A percentile compares a stretch with the other conserved stretches of the same genome.
These are phyloP conservation scores for Penicillium soppii DNA, from an alignment of 495 filamentous ascomycete genomes.

Conservation along the genomic window DNA sequence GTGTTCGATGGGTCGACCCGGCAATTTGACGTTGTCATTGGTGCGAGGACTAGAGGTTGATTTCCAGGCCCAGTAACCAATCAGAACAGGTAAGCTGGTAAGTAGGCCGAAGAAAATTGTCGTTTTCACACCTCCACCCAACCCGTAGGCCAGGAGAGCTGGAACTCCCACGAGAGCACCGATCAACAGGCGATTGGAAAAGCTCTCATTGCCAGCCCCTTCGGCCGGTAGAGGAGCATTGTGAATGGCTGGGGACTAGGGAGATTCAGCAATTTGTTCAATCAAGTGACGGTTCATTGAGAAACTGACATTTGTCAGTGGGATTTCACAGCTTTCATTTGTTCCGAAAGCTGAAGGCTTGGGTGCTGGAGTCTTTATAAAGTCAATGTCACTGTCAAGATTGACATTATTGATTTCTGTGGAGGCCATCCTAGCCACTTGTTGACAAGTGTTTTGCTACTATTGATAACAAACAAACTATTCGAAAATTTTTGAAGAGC, in stretches of 20 bases:
- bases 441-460: not conserved
- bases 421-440: not conserved
- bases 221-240: constrained; percentile 83
- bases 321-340: constrained; percentile 69
- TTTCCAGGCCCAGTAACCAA: constrained; percentile 66
- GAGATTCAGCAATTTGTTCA: constrained; percentile 22
- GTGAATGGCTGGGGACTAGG: constrained; percentile 67
- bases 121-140: constrained; percentile 72
- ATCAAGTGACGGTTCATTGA: not conserved
- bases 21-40: constrained; percentile 72
- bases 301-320: constrained; percentile 60
- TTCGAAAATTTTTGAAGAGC: not conserved
- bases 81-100: constrained; percentile 64
- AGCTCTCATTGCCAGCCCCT: constrained; percentile 64
- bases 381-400: constrained; percentile 59
- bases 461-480: too few relatives aligned
- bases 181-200: constrained; percentile 65
- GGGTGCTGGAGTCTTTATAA: constrained; percentile 73
- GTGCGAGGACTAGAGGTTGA: constrained; percentile 69
- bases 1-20: constrained; percentile 61
- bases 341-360: constrained; percentile 55
- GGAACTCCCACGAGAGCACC: constrained; percentile 59
- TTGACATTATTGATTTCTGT: constrained; percentile 8
- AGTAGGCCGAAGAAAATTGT: constrained; percentile 68
- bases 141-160: constrained; percentile 62